phyloP scores from a whole-genome alignment of 2,329 filamentous ascomycete species.

The Boeremia exigua region DNA sequence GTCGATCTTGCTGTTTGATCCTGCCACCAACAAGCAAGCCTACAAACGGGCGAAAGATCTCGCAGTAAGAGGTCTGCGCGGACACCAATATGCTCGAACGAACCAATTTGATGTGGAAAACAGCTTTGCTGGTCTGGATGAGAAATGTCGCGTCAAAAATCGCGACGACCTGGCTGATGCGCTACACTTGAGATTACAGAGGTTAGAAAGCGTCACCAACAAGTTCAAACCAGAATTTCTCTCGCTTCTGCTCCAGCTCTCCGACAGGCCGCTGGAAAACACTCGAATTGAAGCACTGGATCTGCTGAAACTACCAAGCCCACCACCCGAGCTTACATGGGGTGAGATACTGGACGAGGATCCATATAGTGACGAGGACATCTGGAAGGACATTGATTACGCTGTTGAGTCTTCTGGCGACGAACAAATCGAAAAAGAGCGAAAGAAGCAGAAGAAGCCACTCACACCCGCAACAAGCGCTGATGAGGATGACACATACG shows the following conservation, averaged over 20 bases:
- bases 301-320: slow-evolving; percentile 56
- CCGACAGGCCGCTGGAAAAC: slow-evolving; percentile 77
- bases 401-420: slow-evolving; percentile 69
- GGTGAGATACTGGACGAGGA: slow-evolving; percentile 79
- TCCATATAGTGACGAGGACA: slow-evolving; percentile 69
- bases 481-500: slow-evolving; percentile 45
- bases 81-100: slow-evolving; percentile 52
- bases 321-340: slow-evolving; percentile 70
- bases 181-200: slow-evolving; percentile 63
- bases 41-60: slow-evolving; percentile 49
- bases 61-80: slow-evolving; percentile 48
- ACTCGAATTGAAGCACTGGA: slow-evolving; percentile 70
- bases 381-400: slow-evolving; percentile 77
- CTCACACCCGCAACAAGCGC: slow-evolving; percentile 46
- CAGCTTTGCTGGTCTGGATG: slow-evolving; percentile 65
- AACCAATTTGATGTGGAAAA: slow-evolving; percentile 58
- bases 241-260: slow-evolving; percentile 78
- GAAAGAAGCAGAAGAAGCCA: slow-evolving; percentile 19
- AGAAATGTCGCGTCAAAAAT: slow-evolving; percentile 82
- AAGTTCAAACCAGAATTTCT: slow-evolving; percentile 82
- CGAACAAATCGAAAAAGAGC: slow-evolving; percentile 50
- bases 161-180: slow-evolving; percentile 80
- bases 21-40: slow-evolving; percentile 38
- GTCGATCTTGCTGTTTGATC: slow-evolving; percentile 61
- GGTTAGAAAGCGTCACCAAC: slow-evolving; percentile 60